Evolutionary conservation across 192 early-diverging fungal species (phyloP), one percentile per base, ranked within the genome.

Genomic region (Geranomyces michiganensis): DNA sequence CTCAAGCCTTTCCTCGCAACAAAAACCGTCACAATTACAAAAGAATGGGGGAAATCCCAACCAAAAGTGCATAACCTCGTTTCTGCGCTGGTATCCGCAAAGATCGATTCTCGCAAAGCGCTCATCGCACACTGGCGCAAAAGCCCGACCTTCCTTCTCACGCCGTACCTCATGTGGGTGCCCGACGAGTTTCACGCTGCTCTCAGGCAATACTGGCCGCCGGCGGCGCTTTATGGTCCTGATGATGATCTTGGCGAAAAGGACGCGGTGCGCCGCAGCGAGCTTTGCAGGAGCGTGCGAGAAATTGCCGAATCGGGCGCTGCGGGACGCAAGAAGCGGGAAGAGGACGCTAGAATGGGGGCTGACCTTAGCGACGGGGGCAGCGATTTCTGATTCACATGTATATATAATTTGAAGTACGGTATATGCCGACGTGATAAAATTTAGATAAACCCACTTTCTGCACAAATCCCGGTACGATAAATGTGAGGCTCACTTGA

Each of bases 11-110:
- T 70, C 60, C 62, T 82, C 0, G 46, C 49, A 27, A 67, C 76
- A 15, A 83, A 83, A 32, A 76, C 84, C 1, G 36, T 62, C 17
- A 79, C 77, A 27, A 67, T 85, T 21, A 82, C 78, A 15, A 84
- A 86, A 51, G 53, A 53, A 19, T 84, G 80, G 82, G 76, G 78
- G 19, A 78, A 74, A 46, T 55, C 65, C 14, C 82, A 84, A 61
- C 32, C 62, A 27, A 82, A 79, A 41, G 81, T 82, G 9, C 33
- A 44, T 15, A 44, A 68, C 17, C 36, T 87, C 19, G 49, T 85
- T 9, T 59, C 74, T 7, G 64, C 75, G n/a, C 64, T 87, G 15
- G 43, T 66, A 12, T 41, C 27, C 1, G 63, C 63, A 45, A 32
- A 73, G 9, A 60, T 87, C 29, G 43, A 33, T 19, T 53, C 62